phyloP scores from a whole-genome alignment of 2,329 filamentous ascomycete species.

The Aureobasidium musti region DNA sequence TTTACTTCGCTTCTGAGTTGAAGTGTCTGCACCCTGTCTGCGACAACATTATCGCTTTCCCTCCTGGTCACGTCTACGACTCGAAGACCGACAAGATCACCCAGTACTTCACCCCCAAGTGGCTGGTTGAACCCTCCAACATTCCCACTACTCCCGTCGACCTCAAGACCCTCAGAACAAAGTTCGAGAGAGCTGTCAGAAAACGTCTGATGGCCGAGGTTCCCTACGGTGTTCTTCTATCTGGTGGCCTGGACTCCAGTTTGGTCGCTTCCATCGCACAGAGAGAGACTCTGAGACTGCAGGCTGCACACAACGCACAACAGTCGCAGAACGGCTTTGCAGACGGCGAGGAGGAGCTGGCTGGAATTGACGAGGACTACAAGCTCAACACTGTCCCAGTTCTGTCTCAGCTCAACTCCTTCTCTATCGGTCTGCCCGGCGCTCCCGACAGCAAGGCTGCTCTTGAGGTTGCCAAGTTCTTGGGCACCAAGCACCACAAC shows the following conservation, averaged over 20 bases:
- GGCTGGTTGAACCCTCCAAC: conserved; percentile 77
- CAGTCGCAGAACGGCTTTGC: conserved; percentile 52
- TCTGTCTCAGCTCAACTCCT: conserved; percentile 94
- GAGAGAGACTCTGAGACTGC: conserved; percentile 80
- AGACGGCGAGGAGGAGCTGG: conserved; percentile 69
- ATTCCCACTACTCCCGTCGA: conserved; percentile 80
- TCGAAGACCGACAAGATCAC: conserved; percentile 83
- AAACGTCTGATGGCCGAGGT: conserved; percentile 99
- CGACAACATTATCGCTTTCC: conserved; percentile 92
- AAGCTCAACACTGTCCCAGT: conserved; percentile 86
- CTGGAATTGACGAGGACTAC: conserved; percentile 93
- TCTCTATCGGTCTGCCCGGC: conserved; percentile 93
- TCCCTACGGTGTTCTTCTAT: conserved; percentile 92
- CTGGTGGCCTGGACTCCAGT: conserved; percentile 93
- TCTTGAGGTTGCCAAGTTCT: conserved; percentile 89
- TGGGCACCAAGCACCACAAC: conserved; percentile 96
- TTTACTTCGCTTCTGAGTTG: conserved; percentile 96
- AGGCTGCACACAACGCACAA: conserved; percentile 47
- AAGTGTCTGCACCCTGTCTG: conserved; percentile 92
- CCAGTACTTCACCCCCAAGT: conserved; percentile 87
- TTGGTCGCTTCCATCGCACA: conserved; percentile 94
- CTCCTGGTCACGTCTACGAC: conserved; percentile 94
- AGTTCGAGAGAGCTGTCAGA: conserved; percentile 85
- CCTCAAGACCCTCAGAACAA: conserved; percentile 76
- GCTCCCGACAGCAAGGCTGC: conserved; percentile 92